Evolutionary conservation across 1,284 basidiomycete genomes (phyloP).

Genomic region (Xanthoconium separans): DNA sequence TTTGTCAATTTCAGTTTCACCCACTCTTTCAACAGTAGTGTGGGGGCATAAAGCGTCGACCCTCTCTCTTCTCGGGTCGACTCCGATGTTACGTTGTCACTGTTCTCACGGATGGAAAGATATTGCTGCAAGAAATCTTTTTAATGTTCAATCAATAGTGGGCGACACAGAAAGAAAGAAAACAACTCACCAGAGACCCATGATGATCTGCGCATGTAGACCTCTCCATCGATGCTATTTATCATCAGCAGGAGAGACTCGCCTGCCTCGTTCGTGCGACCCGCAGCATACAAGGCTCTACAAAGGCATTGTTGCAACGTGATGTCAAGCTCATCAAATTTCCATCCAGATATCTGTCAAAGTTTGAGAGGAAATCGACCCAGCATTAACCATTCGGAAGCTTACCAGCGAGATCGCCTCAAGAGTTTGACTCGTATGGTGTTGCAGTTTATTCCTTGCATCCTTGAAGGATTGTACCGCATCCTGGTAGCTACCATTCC

Average conservation of each 20-base stretch:
- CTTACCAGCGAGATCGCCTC: conserved; percentile 1
- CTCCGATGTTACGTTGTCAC: accelerated
- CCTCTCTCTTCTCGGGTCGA: background rate
- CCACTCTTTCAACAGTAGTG: conserved; percentile 1
- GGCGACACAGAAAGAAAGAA: accelerated
- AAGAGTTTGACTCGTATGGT: background rate
- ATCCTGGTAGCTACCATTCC: background rate
- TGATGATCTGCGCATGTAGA: background rate
- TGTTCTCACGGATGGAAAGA: background rate
- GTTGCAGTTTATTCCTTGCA: background rate
- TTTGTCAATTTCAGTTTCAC: background rate
- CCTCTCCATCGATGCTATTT: background rate
- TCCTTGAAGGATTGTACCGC: conserved; percentile 1
- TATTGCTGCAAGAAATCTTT: conserved; percentile 4
- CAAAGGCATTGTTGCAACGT: background rate
- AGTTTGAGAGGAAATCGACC: background rate
- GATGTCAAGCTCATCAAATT: conserved; percentile 6
- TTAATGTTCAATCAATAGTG: accelerated
- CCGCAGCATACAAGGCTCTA: background rate
- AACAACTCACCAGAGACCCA: background rate
- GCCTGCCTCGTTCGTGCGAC: background rate
- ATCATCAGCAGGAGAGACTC: background rate
- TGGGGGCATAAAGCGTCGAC: background rate
- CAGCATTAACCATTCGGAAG: accelerated
- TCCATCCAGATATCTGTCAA: conserved; percentile 10